Percentiles rank a stretch among this genome's conserved stretches.
These are phyloP conservation scores for Annulohypoxylon stygium DNA, from an alignment of 495 filamentous ascomycete genomes.

Conservation along the genomic window DNA sequence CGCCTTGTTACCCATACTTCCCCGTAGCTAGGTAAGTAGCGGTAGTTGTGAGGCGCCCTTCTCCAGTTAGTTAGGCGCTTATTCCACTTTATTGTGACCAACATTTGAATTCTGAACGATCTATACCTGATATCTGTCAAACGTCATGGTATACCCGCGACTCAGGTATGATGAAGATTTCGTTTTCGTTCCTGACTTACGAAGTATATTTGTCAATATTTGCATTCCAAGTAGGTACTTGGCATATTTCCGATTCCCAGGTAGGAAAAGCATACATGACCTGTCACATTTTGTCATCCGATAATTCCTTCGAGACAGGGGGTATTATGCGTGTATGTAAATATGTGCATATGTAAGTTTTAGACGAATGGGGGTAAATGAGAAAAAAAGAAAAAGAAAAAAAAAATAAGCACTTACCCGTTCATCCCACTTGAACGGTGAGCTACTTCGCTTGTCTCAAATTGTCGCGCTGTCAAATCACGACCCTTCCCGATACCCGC, in stretches of 20 bases:
- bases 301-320: not conserved
- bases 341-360: not conserved
- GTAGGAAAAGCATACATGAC: not conserved
- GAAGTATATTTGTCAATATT: not conserved
- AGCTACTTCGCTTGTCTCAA: constrained; percentile 7
- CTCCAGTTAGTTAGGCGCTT: not conserved
- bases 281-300: not conserved
- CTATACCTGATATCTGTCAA: not conserved
- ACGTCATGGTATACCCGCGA: not conserved
- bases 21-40: not conserved
- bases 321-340: not conserved
- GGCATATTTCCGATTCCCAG: not conserved
- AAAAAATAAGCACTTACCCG: not conserved
- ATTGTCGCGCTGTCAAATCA: not conserved
- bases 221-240: not conserved
- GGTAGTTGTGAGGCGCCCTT: not conserved
- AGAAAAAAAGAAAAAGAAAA: not conserved
- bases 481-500: not conserved
- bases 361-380: not conserved
- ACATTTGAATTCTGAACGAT: not conserved
- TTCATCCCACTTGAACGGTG: not conserved
- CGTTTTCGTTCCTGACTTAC: not conserved
- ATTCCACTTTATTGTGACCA: not conserved
- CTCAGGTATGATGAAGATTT: not conserved
- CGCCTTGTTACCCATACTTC: not conserved